These are phyloP conservation scores for Xerocomellus amylosporus DNA, from an alignment of 768 basidiomycete species.

Conservation along the genomic window DNA sequence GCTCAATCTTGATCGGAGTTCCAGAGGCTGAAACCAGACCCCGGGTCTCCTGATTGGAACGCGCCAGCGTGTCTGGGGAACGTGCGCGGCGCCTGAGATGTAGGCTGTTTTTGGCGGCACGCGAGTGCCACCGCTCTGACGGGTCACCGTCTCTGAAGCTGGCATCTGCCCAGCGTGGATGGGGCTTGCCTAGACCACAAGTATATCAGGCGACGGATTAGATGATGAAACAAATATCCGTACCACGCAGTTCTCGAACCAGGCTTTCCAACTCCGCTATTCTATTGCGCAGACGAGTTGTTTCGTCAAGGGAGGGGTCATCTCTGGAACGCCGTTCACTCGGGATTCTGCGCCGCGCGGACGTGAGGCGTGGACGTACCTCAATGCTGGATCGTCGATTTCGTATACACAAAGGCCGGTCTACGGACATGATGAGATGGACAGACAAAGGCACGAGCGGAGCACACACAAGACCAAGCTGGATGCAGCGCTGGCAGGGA, in stretches of 20 bases:
- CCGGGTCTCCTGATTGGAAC: slow-evolving; percentile 37
- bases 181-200: slow-evolving; percentile 64
- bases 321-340: slow-evolving; percentile 47
- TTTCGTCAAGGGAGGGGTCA: slow-evolving; percentile 86
- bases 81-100: slow-evolving; percentile 41
- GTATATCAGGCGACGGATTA: slow-evolving; percentile 8
- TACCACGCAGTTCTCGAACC: slow-evolving; percentile 83
- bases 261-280: slow-evolving; percentile 93
- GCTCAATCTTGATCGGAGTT: slow-evolving; percentile 69
- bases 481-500: slow-evolving; percentile 88
- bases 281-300: slow-evolving; percentile 76
- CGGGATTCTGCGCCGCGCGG: not conserved
- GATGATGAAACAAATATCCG: slow-evolving; percentile 16
- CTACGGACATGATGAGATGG: slow-evolving; percentile 35
- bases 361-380: slow-evolving; percentile 40
- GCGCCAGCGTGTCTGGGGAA: slow-evolving; percentile 35
- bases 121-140: slow-evolving; percentile 83
- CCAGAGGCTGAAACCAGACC: slow-evolving; percentile 45
- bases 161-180: slow-evolving; percentile 82
- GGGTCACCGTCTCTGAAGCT: slow-evolving; percentile 78
- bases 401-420: slow-evolving; percentile 95
- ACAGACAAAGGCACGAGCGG: not conserved
- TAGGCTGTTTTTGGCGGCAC: slow-evolving; percentile 65
- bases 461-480: slow-evolving; percentile 72
- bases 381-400: slow-evolving; percentile 82